Conservation (phyloP, 768 basidiomycete genomes). For the Auricularia cornea region DNA sequence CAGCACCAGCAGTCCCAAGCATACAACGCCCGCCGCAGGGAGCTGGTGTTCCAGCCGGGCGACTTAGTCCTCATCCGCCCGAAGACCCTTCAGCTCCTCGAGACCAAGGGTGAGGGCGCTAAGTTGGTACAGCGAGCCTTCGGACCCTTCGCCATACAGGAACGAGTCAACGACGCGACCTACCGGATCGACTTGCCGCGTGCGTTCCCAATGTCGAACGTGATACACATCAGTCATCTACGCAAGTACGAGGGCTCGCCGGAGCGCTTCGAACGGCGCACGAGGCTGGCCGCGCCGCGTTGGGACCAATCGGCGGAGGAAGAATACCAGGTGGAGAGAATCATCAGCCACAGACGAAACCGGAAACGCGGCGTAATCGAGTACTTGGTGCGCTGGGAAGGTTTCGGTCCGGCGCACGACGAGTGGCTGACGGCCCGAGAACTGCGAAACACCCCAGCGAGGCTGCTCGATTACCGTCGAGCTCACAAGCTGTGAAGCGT, state of each 20-base stretch:
- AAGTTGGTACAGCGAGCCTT: slow-evolving; percentile 13
- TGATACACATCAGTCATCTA: slow-evolving; percentile 20
- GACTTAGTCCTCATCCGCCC: slow-evolving; percentile 19
- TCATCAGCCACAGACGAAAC: neutral
- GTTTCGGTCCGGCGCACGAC: slow-evolving; percentile 16
- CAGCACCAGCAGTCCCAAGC: slow-evolving; percentile 17
- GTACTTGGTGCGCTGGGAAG: slow-evolving; percentile 16
- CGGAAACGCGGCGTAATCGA: slow-evolving; percentile 1
- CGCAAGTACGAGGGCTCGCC: slow-evolving; percentile 13
- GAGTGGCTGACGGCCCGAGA: slow-evolving; percentile 17
- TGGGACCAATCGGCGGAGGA: neutral
- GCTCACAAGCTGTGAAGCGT: neutral
- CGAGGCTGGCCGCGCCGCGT: neutral
- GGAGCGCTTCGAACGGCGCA: slow-evolving; percentile 17
- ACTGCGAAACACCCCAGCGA: slow-evolving; percentile 15
- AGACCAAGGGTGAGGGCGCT: slow-evolving; percentile 14
- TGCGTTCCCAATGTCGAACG: neutral
- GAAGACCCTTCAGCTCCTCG: slow-evolving; percentile 17
- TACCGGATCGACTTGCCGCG: neutral
- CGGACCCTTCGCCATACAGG: slow-evolving; percentile 18
- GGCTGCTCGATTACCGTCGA: neutral
- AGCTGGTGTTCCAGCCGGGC: slow-evolving; percentile 15
- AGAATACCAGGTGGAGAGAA: neutral
- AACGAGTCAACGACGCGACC: slow-evolving; percentile 9
- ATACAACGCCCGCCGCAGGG: slow-evolving; percentile 14